phyloP scores from a whole-genome alignment of 371 early-diverging fungal genomes.

The Mortierella sp. region DNA sequence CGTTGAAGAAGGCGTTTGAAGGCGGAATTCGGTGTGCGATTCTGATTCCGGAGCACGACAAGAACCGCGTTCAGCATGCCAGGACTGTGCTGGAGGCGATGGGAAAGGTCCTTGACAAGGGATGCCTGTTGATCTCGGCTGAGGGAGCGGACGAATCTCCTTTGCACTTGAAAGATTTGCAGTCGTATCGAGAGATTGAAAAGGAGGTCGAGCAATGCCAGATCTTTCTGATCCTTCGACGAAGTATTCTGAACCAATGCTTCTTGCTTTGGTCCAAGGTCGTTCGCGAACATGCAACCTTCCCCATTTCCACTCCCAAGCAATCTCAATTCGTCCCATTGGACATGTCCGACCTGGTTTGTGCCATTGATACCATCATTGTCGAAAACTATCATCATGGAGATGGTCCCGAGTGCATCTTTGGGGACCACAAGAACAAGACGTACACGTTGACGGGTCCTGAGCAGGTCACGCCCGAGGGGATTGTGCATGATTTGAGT shows the following conservation, averaged over 20 bases:
- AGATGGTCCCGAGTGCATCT: neutral
- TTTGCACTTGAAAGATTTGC: constrained; percentile 13
- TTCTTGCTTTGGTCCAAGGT: constrained; percentile 19
- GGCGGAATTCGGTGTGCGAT: constrained; percentile 10
- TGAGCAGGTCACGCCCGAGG: constrained; percentile 16
- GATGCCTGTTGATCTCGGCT: constrained; percentile 25
- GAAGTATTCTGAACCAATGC: constrained; percentile 22
- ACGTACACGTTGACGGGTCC: constrained; percentile 41
- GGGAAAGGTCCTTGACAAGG: constrained; percentile 15
- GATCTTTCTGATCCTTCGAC: constrained; percentile 29
- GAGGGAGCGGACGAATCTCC: constrained; percentile 16
- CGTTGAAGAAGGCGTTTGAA: constrained; percentile 16
- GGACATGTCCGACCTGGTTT: constrained; percentile 25
- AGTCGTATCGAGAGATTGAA: constrained; percentile 29
- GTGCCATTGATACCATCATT: constrained; percentile 17
- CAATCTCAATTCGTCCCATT: constrained; percentile 22
- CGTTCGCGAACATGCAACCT: constrained; percentile 16
- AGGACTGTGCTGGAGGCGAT: constrained; percentile 21
- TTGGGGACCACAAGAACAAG: constrained; percentile 26
- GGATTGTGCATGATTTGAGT: constrained; percentile 11
- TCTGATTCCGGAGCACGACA: constrained; percentile 27
- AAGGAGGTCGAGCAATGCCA: constrained; percentile 10
- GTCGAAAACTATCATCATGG: constrained; percentile 8
- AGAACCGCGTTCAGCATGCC: constrained; percentile 25
- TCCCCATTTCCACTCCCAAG: constrained; percentile 13